A percentile compares a stretch with the other conserved stretches of the same genome.
phyloP scores from a whole-genome alignment of 192 early-diverging fungal species.

The Haplosporangium gracile region DNA sequence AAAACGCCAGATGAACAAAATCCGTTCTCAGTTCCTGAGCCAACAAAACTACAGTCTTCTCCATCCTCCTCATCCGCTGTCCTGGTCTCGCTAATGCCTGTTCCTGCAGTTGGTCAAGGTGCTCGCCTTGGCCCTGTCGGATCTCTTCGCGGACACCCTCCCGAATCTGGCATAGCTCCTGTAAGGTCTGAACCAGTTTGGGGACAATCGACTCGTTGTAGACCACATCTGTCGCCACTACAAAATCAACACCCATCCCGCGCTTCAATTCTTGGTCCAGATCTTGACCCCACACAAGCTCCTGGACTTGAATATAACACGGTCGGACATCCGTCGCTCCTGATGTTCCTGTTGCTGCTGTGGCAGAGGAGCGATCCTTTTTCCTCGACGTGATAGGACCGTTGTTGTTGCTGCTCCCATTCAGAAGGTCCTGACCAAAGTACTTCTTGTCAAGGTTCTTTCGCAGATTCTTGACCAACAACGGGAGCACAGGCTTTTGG shows the following conservation, averaged over 20 bases:
- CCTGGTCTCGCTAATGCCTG: background rate
- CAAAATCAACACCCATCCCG: slow-evolving; percentile 38
- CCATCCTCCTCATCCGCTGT: slow-evolving; percentile 14
- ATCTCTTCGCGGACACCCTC: slow-evolving; percentile 12
- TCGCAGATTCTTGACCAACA: slow-evolving; percentile 59
- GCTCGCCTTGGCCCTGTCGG: slow-evolving; percentile 20
- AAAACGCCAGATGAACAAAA: slow-evolving; percentile 56
- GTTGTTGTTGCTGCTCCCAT: background rate
- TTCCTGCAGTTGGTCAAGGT: slow-evolving; percentile 13
- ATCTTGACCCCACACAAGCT: slow-evolving; percentile 57
- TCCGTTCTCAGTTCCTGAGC: slow-evolving; percentile 58
- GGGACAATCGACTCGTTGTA: slow-evolving; percentile 59
- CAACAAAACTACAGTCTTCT: slow-evolving; percentile 45
- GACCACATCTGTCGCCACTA: slow-evolving; percentile 60
- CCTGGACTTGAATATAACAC: slow-evolving; percentile 50
- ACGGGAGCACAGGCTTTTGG: slow-evolving; percentile 56
- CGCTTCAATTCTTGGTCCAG: slow-evolving; percentile 51
- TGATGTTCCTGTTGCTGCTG: too few species aligned
- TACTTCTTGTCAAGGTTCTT: slow-evolving; percentile 56
- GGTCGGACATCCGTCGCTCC: slow-evolving; percentile 16
- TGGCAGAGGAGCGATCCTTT: slow-evolving; percentile 7
- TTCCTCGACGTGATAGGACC: slow-evolving; percentile 6
- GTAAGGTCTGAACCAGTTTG: slow-evolving; percentile 49
- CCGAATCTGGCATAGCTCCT: slow-evolving; percentile 37
- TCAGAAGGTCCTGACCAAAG: slow-evolving; percentile 26